Evolutionary conservation across 73 alveolate species (phyloP), one percentile per base, ranked within the genome.

Genomic region (Urostyla sp.): DNA sequence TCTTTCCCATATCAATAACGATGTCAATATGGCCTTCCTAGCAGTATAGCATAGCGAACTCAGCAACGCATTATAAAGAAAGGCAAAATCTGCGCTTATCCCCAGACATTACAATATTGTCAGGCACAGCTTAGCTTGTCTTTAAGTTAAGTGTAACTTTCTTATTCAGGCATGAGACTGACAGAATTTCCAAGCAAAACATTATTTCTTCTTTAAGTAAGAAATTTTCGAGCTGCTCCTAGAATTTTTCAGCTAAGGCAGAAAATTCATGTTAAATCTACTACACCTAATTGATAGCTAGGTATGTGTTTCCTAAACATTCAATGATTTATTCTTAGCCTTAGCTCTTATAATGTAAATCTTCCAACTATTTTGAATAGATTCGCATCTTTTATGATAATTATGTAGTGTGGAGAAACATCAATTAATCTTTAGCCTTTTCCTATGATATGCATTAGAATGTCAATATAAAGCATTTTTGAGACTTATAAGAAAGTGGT

Each of bases 141-240:
- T 69, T 69, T 0, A 69, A 23, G 27, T 49, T 69, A 4, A 69
- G 30, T 16, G 83, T 69, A 5, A 55, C 24, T 4, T 50, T 13
- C 8, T 67, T 44, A 34, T 28, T 69, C 5, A 69, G 30, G 55
- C 83, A 69, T 49, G 44, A 46, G 2, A 69, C 83, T 6, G 83
- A 69, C 4, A 69, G 72, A 69, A 67, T 69, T 37, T 69, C 83
- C n/a, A 69, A 67, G 34, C 67, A 48, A 38, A 46, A 40, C 83
- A 69, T 69, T 1, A 69, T 69, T 31, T 69, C 83, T 46, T 69
- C 83, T 31, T 54, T 69, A 23, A 69, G n/a, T 4, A 69, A 13
- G 31, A 69, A 69, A 53, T 69, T 49, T 49, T 69, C 83, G 3
- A 46, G 57, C 3, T 6, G 24, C 11, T 13, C 16, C 30, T 11